These are phyloP conservation scores for Microcera coccophila DNA, from an alignment of 2,329 filamentous ascomycete species.

Conservation along the genomic window DNA sequence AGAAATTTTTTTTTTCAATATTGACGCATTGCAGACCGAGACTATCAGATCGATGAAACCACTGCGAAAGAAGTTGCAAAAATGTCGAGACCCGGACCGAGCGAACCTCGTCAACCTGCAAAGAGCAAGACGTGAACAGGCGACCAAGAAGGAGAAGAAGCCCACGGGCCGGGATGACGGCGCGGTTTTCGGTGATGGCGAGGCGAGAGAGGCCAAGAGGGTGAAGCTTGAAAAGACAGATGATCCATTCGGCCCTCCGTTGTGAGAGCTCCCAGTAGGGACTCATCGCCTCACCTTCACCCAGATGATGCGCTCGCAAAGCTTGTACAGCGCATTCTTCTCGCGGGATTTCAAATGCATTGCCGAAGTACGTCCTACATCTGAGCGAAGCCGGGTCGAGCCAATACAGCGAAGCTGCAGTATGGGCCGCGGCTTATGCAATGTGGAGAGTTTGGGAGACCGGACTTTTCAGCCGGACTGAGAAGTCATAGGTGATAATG, in stretches of 20 bases:
- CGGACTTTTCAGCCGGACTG: no score
- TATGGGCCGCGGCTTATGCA: no score
- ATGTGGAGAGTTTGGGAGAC: no score
- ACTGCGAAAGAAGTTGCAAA: constrained; percentile 65
- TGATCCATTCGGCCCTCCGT: constrained; percentile 47
- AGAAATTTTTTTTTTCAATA: neutral
- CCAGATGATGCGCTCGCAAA: no score
- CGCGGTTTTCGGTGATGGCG: constrained; percentile 43
- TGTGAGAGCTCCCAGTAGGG: constrained; percentile 23
- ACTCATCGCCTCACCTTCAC: no score
- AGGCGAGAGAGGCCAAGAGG: constrained; percentile 42
- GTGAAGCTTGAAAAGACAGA: constrained; percentile 41
- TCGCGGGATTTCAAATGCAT: no score
- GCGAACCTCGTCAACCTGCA: constrained; percentile 68
- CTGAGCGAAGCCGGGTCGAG: no score
- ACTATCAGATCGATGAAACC: constrained; percentile 47
- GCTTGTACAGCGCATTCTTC: no score
- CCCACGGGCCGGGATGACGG: constrained; percentile 37
- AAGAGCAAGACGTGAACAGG: constrained; percentile 57
- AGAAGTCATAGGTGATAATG: no score
- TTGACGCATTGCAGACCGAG: constrained; percentile 38
- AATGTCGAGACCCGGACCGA: constrained; percentile 70
- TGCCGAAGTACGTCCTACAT: no score
- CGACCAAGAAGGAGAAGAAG: constrained; percentile 44
- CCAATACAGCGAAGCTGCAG: no score